Evolutionary conservation across 2,329 filamentous ascomycete genomes (phyloP).

Genomic region (Stagonosporopsis rhizophila): DNA sequence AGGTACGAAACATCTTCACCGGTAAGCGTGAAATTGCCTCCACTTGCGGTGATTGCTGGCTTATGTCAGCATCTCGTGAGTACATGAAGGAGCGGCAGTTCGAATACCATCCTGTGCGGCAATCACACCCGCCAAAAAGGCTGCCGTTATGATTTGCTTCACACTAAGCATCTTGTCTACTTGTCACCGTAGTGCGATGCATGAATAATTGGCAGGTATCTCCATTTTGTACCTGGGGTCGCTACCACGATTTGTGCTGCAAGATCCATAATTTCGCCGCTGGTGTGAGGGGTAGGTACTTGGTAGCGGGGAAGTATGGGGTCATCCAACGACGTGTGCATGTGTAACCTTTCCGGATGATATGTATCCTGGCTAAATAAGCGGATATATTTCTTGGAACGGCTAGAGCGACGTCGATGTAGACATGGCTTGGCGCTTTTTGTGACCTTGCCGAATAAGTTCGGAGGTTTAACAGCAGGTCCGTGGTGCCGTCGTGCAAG

Average conservation of each 20-base stretch:
- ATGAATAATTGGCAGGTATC: background rate
- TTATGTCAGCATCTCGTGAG: background rate
- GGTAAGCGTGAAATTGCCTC: constrained; percentile 64
- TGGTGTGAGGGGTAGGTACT: constrained; percentile 13
- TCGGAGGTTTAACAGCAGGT: constrained; percentile 3
- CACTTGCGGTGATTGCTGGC: constrained; percentile 60
- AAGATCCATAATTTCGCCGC: constrained; percentile 6
- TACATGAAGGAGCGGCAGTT: background rate
- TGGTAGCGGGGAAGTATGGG: constrained; percentile 11
- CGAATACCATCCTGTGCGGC: constrained; percentile 12
- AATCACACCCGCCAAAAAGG: constrained; percentile 1
- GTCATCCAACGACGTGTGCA: background rate
- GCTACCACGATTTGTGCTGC: constrained; percentile 3
- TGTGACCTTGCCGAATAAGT: constrained; percentile 4
- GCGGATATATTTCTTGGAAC: background rate
- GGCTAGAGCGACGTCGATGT: constrained; percentile 9
- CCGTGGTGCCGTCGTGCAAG: background rate
- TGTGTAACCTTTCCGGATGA: constrained; percentile 7
- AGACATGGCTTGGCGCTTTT: background rate
- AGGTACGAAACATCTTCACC: constrained; percentile 66
- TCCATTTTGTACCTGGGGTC: constrained; percentile 8
- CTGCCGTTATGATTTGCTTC: background rate
- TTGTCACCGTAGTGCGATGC: background rate
- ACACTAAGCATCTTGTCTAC: constrained; percentile 2
- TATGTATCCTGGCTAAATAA: constrained; percentile 12